Base-by-base conservation (phyloP, 2,329 filamentous ascomycete species). In the Escovopsis sp. region DNA sequence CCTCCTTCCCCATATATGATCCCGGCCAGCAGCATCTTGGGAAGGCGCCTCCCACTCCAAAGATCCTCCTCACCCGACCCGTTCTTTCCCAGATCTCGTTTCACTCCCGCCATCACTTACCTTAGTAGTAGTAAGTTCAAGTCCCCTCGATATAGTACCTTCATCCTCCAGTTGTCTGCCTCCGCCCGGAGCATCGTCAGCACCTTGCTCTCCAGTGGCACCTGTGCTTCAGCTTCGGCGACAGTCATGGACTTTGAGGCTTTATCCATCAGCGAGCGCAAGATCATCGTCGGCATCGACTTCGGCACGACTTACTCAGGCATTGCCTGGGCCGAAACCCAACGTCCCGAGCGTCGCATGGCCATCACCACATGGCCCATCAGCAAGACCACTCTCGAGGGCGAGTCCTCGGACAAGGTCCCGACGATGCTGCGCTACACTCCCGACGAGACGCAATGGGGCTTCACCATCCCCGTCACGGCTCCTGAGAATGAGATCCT, bases 281-380 rank as follows among this genome's bases (percentile, higher is more conserved):
- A 56, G 43, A 56, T 68, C 45, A 61, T 68, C 25, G 54, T 68
- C 35, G 63, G 61, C 16, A 62, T 70, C 38, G 66, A 70, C 43
- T 70, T 70, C 39, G 66, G 67, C 10, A 70, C 66, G 13, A 71
- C 66, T 0, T 70, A 63, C 43, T 66, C 65, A 3, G 65, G 65
- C 28, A 54, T 69, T 5, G 63, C 63, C 10, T 70, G 63, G 61
- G 61, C 60, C 16, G 54, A 62, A 41, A 60, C 58, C 2, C 50
- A 57, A 33, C 49, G 51, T 3, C 50, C 55, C 3, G 55, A 61
- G 23, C 49, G 54, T 29, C 49, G 53, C 9, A 49, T 48, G 5
- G 46, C 54, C 21, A 53, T 66, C 43, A 57, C 53, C 2, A 52
- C 56, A 21, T 66, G 62, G 62, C 62, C 62, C 16, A 54, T 57